Base-by-base conservation (phyloP, 2,329 filamentous ascomycete species). In the Neoascochyta sp. region DNA sequence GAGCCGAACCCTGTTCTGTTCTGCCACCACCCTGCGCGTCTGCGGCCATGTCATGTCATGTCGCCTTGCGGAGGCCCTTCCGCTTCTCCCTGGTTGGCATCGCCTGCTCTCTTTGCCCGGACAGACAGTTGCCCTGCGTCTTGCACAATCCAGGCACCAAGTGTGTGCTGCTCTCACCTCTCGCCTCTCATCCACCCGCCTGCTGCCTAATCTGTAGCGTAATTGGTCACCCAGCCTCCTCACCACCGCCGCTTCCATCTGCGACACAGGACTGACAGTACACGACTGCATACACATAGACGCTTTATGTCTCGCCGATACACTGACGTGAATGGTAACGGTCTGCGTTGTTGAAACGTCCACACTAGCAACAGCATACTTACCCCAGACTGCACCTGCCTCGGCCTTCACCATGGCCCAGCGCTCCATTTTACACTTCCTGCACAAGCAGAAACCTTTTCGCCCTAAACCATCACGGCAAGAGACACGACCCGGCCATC, bases 391-490 rank as follows among this genome's bases (percentile, higher is more conserved):
- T n/a, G n/a, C n/a, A n/a, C n/a, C n/a, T n/a, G n/a, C n/a, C n/a
- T n/a, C n/a, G 30, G 20, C 27, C 14, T 16, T 18, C 35, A 37
- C 9, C 20, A 52, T 52, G 49, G 42, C 47, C 22, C 49, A 52
- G 29, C 32, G 35, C 8, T 50, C 49, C 4, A 52, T 52, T 17
- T 44, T 44, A 10, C 30, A 31, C n/a, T 52, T 52, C 32, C 31
- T 52, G 10, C 24, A 36, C 11, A 44, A 40, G 29, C 17, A 17
- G 10, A 36, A 25, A 10, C 9, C 41, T 7, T 22, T 32, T 10
- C 32, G 33, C 24, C 15, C 42, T 20, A 34, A 41, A 15, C 27
- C 28, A 20, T 30, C 27, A 23, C 15, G 27, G 16, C 29, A 29
- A 8, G 29, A 33, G 12, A 22, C 38, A 15, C 35, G 44, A 18